Evolutionary conservation across 768 basidiomycete species (phyloP).

Genomic region (Coprinopsis marcescibilis): DNA sequence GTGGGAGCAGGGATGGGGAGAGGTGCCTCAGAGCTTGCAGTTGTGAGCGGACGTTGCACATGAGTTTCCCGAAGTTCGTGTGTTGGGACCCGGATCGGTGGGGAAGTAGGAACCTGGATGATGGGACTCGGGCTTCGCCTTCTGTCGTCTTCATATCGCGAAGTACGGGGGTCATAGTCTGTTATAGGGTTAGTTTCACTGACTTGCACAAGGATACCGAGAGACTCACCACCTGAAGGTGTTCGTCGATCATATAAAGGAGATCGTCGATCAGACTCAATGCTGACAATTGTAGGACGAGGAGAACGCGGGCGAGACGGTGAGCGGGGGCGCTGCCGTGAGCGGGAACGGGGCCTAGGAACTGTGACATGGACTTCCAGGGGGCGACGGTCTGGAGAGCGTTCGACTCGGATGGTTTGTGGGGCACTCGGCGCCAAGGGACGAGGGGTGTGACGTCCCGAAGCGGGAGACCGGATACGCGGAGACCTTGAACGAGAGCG

Average conservation of each 20-base stretch:
- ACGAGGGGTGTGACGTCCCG: background rate
- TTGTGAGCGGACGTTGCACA: background rate
- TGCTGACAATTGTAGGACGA: constrained; percentile 20
- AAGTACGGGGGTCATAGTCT: constrained; percentile 10
- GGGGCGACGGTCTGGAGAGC: constrained; percentile 1
- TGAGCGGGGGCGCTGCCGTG: background rate
- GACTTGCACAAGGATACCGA: background rate
- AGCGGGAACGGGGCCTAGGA: too few species aligned
- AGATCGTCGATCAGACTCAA: constrained; percentile 16
- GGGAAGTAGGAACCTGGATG: background rate
- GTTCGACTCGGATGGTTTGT: constrained; percentile 1
- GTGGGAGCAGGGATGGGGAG: constrained; percentile 12
- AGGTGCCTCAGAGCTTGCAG: constrained; percentile 9
- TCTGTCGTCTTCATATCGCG: constrained; percentile 6
- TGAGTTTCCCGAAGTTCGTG: background rate
- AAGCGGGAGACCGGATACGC: background rate
- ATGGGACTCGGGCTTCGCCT: constrained; percentile 1
- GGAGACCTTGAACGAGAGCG: background rate
- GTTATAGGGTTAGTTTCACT: too few species aligned
- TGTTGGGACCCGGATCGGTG: background rate
- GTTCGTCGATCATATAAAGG: constrained; percentile 8
- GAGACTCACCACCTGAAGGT: background rate
- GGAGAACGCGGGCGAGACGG: constrained; percentile 10
- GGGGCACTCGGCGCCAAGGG: too few species aligned
- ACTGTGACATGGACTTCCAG: constrained; percentile 14